These are phyloP conservation scores for Mortierella sp. DNA, from an alignment of 371 early-diverging fungal species.

Conservation along the genomic window DNA sequence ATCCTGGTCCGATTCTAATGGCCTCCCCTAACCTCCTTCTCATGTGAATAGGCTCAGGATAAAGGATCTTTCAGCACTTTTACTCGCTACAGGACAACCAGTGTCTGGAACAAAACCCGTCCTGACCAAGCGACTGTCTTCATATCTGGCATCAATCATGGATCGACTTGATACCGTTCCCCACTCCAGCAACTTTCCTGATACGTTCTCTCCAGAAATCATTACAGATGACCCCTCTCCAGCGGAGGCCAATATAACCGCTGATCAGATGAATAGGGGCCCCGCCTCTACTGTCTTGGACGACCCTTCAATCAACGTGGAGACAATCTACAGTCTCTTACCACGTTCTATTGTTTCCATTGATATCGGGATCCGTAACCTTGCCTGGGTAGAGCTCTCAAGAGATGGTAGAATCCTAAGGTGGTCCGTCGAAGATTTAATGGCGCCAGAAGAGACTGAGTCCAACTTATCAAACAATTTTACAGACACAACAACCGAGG, in stretches of 20 bases:
- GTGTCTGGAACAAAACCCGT: conserved; percentile 30
- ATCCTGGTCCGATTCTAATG: not conserved
- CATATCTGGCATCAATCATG: conserved; percentile 18
- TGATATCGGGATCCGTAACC: conserved; percentile 78
- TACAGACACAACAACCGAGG: not conserved
- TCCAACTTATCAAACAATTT: no score
- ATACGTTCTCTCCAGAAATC: no score
- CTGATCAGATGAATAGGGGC: no score
- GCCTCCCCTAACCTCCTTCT: not conserved
- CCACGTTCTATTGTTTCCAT: conserved; percentile 68
- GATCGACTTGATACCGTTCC: conserved; percentile 10
- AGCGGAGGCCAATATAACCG: no score
- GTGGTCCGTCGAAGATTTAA: conserved; percentile 59
- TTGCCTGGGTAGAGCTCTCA: conserved; percentile 68
- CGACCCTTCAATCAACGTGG: not conserved
- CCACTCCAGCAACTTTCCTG: not conserved
- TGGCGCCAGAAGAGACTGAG: not conserved
- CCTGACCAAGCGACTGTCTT: conserved; percentile 17
- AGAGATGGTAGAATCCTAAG: conserved; percentile 50
- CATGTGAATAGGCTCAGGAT: conserved; percentile 7
- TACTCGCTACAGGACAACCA: conserved; percentile 25
- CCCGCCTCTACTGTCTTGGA: no score
- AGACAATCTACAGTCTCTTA: conserved; percentile 15
- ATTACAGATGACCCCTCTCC: no score
- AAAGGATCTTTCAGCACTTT: conserved; percentile 17